A percentile compares a stretch with the other conserved stretches of the same genome.
phyloP scores from a whole-genome alignment of 108 stramenopile genomes.

The Craspedostauros australis region DNA sequence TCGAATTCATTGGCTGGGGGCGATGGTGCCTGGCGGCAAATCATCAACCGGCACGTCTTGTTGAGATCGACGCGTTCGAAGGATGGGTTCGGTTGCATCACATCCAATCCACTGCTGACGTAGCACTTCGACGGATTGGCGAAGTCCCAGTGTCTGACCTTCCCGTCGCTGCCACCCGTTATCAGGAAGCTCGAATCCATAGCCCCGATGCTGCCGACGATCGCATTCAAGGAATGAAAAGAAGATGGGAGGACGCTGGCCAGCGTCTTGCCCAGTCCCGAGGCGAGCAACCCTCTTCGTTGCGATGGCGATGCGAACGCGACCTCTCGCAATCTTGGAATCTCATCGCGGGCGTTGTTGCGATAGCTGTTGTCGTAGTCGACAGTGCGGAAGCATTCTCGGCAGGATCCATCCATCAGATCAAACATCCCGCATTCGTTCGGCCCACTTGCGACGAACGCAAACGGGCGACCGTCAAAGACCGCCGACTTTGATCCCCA shows the following conservation, averaged over 20 bases:
- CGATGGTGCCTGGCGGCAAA: constrained; percentile 63
- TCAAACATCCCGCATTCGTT: constrained; percentile 93
- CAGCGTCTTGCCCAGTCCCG: constrained; percentile 4
- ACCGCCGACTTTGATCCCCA: constrained; percentile 22
- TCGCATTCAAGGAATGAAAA: constrained; percentile 47
- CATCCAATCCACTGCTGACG: constrained; percentile 60
- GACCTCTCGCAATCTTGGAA: constrained; percentile 27
- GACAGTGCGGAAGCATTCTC: constrained; percentile 75
- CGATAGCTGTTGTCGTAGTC: constrained; percentile 24
- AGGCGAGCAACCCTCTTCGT: constrained; percentile 16
- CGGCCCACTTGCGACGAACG: constrained; percentile 80
- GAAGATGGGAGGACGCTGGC: constrained; percentile 2
- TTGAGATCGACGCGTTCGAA: constrained; percentile 60
- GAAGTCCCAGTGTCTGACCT: constrained; percentile 90
- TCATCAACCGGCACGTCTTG: constrained; percentile 42
- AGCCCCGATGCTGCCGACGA: constrained; percentile 73
- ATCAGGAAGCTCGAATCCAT: constrained; percentile 69
- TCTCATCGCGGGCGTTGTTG: constrained; percentile 9
- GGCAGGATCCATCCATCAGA: constrained; percentile 66
- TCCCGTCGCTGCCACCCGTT: constrained; percentile 84
- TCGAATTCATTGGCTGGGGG: constrained; percentile 33
- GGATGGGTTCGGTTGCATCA: constrained; percentile 54
- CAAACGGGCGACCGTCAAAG: constrained; percentile 52
- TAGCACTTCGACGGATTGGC: constrained; percentile 74
- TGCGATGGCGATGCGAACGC: constrained; percentile 12